Evolutionary conservation across 2,329 filamentous ascomycete genomes (phyloP).

Genomic region (Hortaea werneckii): DNA sequence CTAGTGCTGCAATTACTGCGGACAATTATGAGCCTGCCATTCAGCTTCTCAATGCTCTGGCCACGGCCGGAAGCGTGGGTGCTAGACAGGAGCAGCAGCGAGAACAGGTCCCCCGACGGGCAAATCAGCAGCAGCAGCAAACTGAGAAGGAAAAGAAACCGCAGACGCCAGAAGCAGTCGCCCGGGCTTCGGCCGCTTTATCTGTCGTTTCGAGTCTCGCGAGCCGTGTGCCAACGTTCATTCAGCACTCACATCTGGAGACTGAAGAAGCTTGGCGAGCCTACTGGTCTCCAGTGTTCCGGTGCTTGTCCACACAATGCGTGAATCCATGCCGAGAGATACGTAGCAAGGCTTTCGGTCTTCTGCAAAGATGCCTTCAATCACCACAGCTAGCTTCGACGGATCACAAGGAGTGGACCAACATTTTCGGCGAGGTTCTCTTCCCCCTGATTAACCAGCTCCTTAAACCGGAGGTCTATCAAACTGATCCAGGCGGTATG

Average conservation of each 20-base stretch:
- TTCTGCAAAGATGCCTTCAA: conserved; percentile 74
- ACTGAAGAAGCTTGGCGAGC: conserved; percentile 70
- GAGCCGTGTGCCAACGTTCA: conserved; percentile 69
- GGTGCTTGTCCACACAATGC: conserved; percentile 78
- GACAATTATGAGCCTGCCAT: conserved; percentile 93
- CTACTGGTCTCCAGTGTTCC: conserved; percentile 94
- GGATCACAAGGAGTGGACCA: conserved; percentile 76
- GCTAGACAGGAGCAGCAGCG: conserved; percentile 53
- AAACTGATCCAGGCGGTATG: conserved; percentile 85
- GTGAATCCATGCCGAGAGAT: conserved; percentile 92
- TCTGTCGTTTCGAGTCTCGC: conserved; percentile 75
- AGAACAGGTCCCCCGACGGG: conserved; percentile 26
- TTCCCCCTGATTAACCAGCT: conserved; percentile 83
- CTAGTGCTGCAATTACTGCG: conserved; percentile 75
- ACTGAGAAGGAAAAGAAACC: conserved; percentile 13
- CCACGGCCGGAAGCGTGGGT: conserved; percentile 67
- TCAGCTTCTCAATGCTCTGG: conserved; percentile 77
- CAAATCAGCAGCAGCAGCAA: conserved; percentile 1
- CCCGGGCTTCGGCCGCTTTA: conserved; percentile 70
- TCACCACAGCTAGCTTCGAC: conserved; percentile 74
- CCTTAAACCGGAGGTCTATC: conserved; percentile 89
- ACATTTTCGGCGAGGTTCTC: conserved; percentile 86
- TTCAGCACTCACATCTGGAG: conserved; percentile 87
- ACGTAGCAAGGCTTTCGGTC: conserved; percentile 75
- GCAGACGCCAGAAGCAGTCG: conserved; percentile 62